Evolutionary conservation across 1,284 basidiomycete genomes (phyloP).

Genomic region (Ustilago esculenta): DNA sequence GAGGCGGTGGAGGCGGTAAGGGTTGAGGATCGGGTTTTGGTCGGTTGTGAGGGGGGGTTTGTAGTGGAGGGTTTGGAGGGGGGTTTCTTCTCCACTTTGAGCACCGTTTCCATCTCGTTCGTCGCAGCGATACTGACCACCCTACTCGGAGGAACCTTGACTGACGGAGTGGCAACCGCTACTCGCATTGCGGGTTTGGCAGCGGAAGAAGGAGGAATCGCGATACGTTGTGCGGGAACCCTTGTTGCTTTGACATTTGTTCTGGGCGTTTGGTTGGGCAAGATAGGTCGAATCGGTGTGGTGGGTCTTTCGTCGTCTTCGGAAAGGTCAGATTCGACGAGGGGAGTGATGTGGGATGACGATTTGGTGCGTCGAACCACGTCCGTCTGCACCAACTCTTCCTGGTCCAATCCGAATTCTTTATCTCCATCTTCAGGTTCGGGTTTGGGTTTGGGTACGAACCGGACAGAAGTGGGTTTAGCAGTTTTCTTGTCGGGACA

Average conservation of each 20-base stretch:
- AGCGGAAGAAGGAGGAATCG: slow-evolving; percentile 13
- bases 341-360: too few relatives aligned
- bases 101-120: slow-evolving; percentile 16
- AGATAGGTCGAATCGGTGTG: slow-evolving; percentile 14
- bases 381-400: too few relatives aligned
- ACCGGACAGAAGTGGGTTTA: too few relatives aligned
- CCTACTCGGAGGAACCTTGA: slow-evolving; percentile 20
- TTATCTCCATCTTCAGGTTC: too few relatives aligned
- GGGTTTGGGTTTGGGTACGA: too few relatives aligned
- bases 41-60: too few relatives aligned
- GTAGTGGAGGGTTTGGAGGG: too few relatives aligned
- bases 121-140: neutral
- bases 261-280: slow-evolving; percentile 23
- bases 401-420: too few relatives aligned
- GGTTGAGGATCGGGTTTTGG: slow-evolving; percentile 4
- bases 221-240: slow-evolving; percentile 32
- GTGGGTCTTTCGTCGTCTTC: slow-evolving; percentile 2
- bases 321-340: slow-evolving; percentile 2
- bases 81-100: slow-evolving; percentile 4
- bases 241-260: slow-evolving; percentile 36
- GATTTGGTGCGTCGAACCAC: too few relatives aligned
- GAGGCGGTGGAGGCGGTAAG: slow-evolving; percentile 34
- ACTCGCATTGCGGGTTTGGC: slow-evolving; percentile 34
- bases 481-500: too few relatives aligned
- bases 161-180: slow-evolving; percentile 28